Base-by-base conservation (phyloP, 495 filamentous ascomycete species). In the Jackrogersella minutella region DNA sequence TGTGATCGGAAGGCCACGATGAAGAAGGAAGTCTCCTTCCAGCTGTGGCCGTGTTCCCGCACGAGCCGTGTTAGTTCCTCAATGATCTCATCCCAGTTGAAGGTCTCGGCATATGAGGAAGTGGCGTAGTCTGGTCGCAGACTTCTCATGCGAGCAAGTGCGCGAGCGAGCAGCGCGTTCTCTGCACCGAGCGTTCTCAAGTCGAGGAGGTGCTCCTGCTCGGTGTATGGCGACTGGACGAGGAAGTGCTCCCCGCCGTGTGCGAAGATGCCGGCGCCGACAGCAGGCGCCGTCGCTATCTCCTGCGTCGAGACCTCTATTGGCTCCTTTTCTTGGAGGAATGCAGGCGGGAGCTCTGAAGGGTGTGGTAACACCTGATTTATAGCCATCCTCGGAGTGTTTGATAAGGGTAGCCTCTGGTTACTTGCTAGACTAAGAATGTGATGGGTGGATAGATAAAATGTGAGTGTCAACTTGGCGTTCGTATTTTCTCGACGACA, bases 1-100 rank as follows among this genome's bases (percentile, higher is more conserved):
- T 77, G 82, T 0, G 91, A 95, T 1, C 91, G 84, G 76, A 96
- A 96, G 6, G 87, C 88, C 16, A 97, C 91, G 37, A 96, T 81
- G 66, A 93, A 96, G 80, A 93, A 97, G 28, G 80, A 79, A 49
- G 82, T 82, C 36, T 80, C 77, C 47, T 80, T 85, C 89, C 90
- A 96, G 0, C 62, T 47, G 57, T 87, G 82, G n/a, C 78, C 74
- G 2, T 78, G 77, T 17, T 74, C 64, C 5, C 74, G 73, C 37
- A 57, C 78, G 44, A 89, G 74, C 1, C 79, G 62, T 58, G 73
- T 76, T 41, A 94, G 73, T 19, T 80, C 76, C 9, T 77, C 74
- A 11, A 93, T 78, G 4, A 95, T 78, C 16, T 85, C 81, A 8
- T 69, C 55, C 90, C 91, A 94, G 74, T 96, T 96, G 81, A 96